Conservation (phyloP, 164 flowering plant species). For the Magnolia sinica region DNA sequence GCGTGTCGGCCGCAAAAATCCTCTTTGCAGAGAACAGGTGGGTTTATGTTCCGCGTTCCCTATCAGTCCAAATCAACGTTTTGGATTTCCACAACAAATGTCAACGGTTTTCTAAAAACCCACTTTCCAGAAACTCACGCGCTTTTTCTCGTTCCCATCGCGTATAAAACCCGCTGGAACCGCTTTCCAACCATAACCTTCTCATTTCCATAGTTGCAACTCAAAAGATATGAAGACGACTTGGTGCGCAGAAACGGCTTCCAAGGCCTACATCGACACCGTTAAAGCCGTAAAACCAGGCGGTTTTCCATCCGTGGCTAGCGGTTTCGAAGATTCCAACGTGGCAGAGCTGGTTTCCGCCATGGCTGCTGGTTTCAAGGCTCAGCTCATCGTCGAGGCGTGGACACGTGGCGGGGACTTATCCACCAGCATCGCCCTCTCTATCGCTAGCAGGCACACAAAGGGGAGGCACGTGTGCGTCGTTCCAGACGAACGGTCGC, state of each 20-base stretch:
- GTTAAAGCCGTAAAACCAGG: conserved; percentile 51
- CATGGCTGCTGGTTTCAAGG: conserved; percentile 58
- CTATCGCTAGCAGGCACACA: conserved; percentile 59
- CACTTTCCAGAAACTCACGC: not conserved
- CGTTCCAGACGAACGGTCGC: conserved; percentile 59
- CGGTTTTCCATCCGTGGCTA: conserved; percentile 28
- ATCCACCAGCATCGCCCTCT: conserved; percentile 62
- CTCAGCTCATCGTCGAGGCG: conserved; percentile 47
- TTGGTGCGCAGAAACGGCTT: conserved; percentile 83
- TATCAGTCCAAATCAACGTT: not conserved
- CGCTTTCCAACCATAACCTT: not conserved
- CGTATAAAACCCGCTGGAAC: not conserved
- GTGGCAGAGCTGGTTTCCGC: conserved; percentile 56
- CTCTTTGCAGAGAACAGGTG: not conserved
- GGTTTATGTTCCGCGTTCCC: not conserved
- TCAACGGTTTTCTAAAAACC: not conserved
- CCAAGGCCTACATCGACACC: conserved; percentile 78
- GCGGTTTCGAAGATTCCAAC: conserved; percentile 33
- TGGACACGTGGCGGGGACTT: conserved; percentile 56
- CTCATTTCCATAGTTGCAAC: not conserved
- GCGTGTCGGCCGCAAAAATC: not conserved
- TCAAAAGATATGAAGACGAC: conserved; percentile 38
- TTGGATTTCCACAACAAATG: not conserved
- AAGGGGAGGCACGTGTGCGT: conserved; percentile 69
- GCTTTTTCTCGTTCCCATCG: not conserved